These are phyloP conservation scores for Conringia planisiliqua DNA, from an alignment of 345 rosid genomes.

Conservation along the genomic window DNA sequence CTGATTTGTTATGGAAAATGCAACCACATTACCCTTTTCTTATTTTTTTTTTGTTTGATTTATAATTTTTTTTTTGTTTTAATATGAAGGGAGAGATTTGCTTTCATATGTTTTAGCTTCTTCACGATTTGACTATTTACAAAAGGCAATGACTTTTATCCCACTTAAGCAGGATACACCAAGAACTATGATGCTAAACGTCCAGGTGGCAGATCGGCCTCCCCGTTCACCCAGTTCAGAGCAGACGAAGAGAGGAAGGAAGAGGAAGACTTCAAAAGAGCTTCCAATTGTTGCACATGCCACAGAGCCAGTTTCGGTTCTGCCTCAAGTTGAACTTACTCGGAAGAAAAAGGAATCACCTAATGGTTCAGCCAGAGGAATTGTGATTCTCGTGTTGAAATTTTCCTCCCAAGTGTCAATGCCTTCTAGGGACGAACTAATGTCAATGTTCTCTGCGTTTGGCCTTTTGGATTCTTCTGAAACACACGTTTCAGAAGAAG, in stretches of 20 bases:
- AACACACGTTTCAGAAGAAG: slow-evolving; percentile 42
- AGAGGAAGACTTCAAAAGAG: slow-evolving; percentile 38
- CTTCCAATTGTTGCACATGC: slow-evolving; percentile 7
- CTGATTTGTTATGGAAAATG: no score
- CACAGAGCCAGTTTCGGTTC: slow-evolving; percentile 20
- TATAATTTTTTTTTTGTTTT: no score
- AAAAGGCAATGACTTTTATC: no score
- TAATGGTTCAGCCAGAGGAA: slow-evolving; percentile 39
- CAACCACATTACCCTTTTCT: no score
- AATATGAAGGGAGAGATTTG: no score
- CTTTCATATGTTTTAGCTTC: no score
- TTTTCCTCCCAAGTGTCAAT: slow-evolving; percentile 47
- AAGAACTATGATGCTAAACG: slow-evolving; percentile 31
- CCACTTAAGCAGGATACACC: no score
- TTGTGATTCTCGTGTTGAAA: slow-evolving; percentile 57
- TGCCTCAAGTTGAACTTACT: slow-evolving; percentile 33
- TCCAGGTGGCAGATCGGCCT: slow-evolving; percentile 33
- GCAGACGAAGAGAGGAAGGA: slow-evolving; percentile 48
- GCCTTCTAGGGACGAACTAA: slow-evolving; percentile 62
- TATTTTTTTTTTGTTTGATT: no score
- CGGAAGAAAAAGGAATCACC: slow-evolving; percentile 37
- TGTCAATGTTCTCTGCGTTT: slow-evolving; percentile 49
- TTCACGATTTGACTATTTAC: no score
- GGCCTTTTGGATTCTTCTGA: slow-evolving; percentile 62
- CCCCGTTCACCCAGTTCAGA: slow-evolving; percentile 2